Evolutionary conservation across 768 basidiomycete genomes (phyloP).

Genomic region (Pleurotus eryngii): DNA sequence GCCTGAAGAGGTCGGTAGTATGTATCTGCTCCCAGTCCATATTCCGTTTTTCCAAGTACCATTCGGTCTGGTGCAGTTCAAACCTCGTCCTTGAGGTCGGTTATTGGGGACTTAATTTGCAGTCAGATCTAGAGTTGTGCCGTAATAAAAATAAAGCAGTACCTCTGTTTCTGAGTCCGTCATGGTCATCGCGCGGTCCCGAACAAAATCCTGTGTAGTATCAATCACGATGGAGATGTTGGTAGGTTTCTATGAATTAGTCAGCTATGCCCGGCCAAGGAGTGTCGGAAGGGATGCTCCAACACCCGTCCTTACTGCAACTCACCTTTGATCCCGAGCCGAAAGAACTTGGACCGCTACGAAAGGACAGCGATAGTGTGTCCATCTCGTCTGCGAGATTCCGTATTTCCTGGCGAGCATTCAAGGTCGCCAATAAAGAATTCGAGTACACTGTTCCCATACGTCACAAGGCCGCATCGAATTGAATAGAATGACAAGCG

Average conservation of each 20-base stretch:
- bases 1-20: background rate
- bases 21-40: background rate
- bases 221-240: slow-evolving; percentile 66
- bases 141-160: background rate
- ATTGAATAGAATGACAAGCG: background rate
- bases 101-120: background rate
- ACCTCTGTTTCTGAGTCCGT: slow-evolving; percentile 7
- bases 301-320: background rate
- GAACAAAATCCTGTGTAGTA: slow-evolving; percentile 50
- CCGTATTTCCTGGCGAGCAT: slow-evolving; percentile 36
- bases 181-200: slow-evolving; percentile 23
- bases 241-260: slow-evolving; percentile 28
- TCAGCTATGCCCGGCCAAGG: background rate
- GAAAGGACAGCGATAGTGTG: slow-evolving; percentile 45
- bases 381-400: slow-evolving; percentile 42
- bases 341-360: slow-evolving; percentile 15
- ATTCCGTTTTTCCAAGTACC: background rate
- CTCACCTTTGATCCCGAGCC: slow-evolving; percentile 6
- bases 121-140: too few relatives aligned
- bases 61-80: background rate
- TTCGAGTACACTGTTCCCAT: slow-evolving; percentile 27
- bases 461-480: slow-evolving; percentile 9
- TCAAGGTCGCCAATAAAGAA: slow-evolving; percentile 28
- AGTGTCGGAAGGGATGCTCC: background rate
- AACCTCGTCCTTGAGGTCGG: background rate